Evolutionary conservation across 139 green algal species (phyloP).

Genomic region (Closterium sp.): DNA sequence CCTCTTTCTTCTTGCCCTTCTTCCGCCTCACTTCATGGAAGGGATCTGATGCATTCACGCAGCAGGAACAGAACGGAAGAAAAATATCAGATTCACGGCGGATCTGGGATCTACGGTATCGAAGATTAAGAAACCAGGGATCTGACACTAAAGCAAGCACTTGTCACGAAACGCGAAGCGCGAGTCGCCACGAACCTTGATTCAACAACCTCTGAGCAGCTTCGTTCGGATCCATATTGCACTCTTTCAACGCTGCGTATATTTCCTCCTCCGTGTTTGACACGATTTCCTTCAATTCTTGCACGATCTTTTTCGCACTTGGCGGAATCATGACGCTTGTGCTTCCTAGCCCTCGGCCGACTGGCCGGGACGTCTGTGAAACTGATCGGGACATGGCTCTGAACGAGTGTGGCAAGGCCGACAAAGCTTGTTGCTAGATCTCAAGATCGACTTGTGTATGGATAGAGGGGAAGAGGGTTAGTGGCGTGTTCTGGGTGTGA

Average conservation of each 20-base stretch:
- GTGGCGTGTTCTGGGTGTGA: neutral
- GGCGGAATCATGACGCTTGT: conserved; percentile 17
- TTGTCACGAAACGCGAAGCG: neutral
- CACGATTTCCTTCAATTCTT: conserved; percentile 43
- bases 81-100: neutral
- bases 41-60: conserved; percentile 21
- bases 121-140: neutral
- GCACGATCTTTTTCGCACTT: conserved; percentile 30
- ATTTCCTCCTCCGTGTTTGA: conserved; percentile 42
- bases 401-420: neutral
- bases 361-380: conserved; percentile 4
- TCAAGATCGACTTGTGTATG: neutral
- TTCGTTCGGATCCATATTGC: conserved; percentile 53
- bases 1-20: conserved; percentile 45
- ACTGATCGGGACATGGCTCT: neutral
- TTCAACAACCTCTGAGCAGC: conserved; percentile 36
- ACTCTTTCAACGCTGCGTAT: conserved; percentile 37
- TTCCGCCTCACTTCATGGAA: conserved; percentile 47
- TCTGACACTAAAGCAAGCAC: neutral
- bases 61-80: neutral
- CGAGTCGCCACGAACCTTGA: conserved; percentile 1
- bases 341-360: neutral
- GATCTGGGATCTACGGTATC: neutral
- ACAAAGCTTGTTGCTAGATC: neutral
- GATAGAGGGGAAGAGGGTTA: neutral